These are phyloP conservation scores for Botrytis pseudocinerea DNA, from an alignment of 2,329 filamentous ascomycete species.

Conservation along the genomic window DNA sequence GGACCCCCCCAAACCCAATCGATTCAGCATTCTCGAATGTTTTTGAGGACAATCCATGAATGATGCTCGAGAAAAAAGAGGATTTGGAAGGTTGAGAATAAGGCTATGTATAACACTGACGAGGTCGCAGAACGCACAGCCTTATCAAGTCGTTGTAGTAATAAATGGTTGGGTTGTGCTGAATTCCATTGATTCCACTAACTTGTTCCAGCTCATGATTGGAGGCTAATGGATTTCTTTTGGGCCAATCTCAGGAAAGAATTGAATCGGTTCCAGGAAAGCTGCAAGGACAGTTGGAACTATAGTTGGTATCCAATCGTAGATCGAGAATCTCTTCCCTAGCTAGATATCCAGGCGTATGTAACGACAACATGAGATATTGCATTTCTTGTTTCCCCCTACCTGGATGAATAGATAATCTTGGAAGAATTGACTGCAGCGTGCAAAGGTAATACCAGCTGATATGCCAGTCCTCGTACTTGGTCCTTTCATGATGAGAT, in stretches of 20 bases:
- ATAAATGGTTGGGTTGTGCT: constrained; percentile 28
- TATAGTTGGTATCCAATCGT: constrained; percentile 25
- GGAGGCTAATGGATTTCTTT: constrained; percentile 12
- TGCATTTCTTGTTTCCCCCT: not conserved
- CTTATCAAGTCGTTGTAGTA: constrained; percentile 28
- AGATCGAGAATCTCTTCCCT: constrained; percentile 24
- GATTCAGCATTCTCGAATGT: constrained; percentile 1
- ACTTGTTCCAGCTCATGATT: constrained; percentile 26
- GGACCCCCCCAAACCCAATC: constrained; percentile 15
- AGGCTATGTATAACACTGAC: constrained; percentile 28
- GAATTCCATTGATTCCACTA: not conserved
- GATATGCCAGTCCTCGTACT: not conserved
- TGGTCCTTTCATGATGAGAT: not conserved
- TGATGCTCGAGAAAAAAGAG: not conserved
- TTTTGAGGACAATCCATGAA: not conserved
- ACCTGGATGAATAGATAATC: not conserved
- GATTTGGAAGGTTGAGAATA: constrained; percentile 18
- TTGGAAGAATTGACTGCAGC: constrained; percentile 2
- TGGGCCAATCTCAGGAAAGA: constrained; percentile 25
- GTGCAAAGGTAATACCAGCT: not conserved
- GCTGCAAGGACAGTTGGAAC: constrained; percentile 27
- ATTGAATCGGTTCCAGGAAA: not conserved
- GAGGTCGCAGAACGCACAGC: constrained; percentile 27
- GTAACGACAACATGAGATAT: not conserved
- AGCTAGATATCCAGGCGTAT: not conserved